Evolutionary conservation across 768 basidiomycete species (phyloP), one percentile per base, ranked within the genome.

Genomic region (Russula brevipes): DNA sequence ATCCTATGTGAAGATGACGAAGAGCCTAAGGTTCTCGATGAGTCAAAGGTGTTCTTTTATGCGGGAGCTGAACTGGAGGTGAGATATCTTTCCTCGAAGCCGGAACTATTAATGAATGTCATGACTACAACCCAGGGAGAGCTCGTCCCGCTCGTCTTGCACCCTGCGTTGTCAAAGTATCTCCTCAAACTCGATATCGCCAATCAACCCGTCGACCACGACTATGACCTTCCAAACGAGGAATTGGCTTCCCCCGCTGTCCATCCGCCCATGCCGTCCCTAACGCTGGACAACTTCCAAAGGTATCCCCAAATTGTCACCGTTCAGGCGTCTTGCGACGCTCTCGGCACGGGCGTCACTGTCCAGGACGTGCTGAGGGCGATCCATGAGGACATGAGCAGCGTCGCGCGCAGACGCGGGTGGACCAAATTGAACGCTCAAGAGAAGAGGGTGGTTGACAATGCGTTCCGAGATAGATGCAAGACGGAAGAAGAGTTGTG

Each of bases 111-210:
- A 12, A 14, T 3, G 35, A 17, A 8, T 35, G 7, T 24, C 2
- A 17, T 31, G 52, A 24, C 12, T 39, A 5, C n/a, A 7, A 30
- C 6, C 7, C 35, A 60, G 44, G 52, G 52, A 17, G 59, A 60
- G 24, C 52, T 33, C 2, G 36, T 60, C 45, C 52, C 42, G 8
- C 59, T 60, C 35, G 12, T 54, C 52, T 19, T 60, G 31, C 59
- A 60, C 7, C 51, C 33, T 1, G 58, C 44, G 4, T 50, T 59
- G 16, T 16, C 7, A 30, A 52, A 53, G 42, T 52, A 59, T 11
- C 12, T 52, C 10, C 50, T 52, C 39, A 51, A 41, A 9, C 6
- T 59, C 30, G 57, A 59, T 19, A 36, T 52, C n/a, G 16, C 8
- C 38, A 44, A 17, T 52, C 47, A 52, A 44, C 8, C 39, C 0